These are phyloP conservation scores for Musa balbisiana DNA, from an alignment of 202 grass and related monocot species.

Conservation along the genomic window DNA sequence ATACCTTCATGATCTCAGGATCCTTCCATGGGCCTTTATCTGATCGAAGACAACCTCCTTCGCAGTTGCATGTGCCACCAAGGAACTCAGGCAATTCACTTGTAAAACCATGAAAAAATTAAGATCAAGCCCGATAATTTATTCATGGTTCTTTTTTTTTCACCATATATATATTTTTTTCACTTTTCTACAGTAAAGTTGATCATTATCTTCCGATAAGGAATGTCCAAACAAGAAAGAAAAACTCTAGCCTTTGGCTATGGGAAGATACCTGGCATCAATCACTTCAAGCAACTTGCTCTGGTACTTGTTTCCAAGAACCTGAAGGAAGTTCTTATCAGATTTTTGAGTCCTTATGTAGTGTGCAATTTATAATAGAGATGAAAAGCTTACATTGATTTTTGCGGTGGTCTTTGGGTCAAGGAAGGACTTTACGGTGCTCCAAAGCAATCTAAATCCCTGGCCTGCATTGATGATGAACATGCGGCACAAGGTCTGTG, in stretches of 20 bases:
- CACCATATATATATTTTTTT: neutral
- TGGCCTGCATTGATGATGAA: constrained; percentile 98
- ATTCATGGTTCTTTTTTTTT: no score
- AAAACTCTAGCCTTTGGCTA: neutral
- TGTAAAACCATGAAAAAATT: constrained; percentile 15
- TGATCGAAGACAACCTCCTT: constrained; percentile 88
- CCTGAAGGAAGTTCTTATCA: constrained; percentile 29
- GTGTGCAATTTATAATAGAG: no score
- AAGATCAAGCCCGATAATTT: neutral
- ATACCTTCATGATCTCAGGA: constrained; percentile 66
- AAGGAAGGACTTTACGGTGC: constrained; percentile 90
- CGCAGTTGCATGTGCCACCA: constrained; percentile 74
- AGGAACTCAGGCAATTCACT: constrained; percentile 94
- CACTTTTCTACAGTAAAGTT: neutral
- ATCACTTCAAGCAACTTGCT: constrained; percentile 95
- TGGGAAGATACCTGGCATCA: constrained; percentile 58
- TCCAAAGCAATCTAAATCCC: constrained; percentile 83
- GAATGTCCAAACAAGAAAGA: neutral
- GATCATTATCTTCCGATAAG: no score
- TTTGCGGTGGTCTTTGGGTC: constrained; percentile 97
- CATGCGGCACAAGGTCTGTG: constrained; percentile 80
- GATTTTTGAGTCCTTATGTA: neutral
- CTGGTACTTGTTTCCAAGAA: constrained; percentile 93
- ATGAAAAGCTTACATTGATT: constrained; percentile 43
- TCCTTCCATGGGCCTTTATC: constrained; percentile 97